Evolutionary conservation across 495 filamentous ascomycete genomes (phyloP).

Genomic region (Neurospora sp.): DNA sequence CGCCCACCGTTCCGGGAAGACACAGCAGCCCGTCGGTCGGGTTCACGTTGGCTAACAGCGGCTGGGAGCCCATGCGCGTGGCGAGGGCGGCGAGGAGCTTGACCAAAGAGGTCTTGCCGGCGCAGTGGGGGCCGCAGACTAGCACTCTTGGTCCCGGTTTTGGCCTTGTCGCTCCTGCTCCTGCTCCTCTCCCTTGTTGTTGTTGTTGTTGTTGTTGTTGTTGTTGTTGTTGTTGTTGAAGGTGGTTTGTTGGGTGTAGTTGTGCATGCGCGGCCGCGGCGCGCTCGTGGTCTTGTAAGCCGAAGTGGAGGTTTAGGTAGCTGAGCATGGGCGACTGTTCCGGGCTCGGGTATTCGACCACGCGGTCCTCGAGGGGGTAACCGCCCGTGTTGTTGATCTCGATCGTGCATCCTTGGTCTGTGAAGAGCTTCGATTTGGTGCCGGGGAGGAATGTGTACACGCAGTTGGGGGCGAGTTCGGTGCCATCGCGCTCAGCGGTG

Average conservation of each 20-base stretch:
- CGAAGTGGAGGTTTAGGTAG: constrained; percentile 82
- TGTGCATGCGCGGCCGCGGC: constrained; percentile 28
- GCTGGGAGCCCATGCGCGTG: constrained; percentile 63
- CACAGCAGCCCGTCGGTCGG: constrained; percentile 76
- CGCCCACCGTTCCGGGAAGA: constrained; percentile 76
- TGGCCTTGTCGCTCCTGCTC: neutral
- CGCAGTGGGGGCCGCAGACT: constrained; percentile 69
- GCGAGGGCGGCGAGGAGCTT: constrained; percentile 78
- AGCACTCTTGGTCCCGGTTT: constrained; percentile 67
- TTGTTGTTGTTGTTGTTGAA: neutral
- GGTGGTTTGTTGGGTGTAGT: neutral
- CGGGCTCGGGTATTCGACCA: constrained; percentile 53
- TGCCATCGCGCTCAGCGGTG: constrained; percentile 91
- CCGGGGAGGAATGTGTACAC: constrained; percentile 78
- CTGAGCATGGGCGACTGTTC: constrained; percentile 78
- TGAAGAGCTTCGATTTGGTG: constrained; percentile 78
- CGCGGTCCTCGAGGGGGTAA: constrained; percentile 34
- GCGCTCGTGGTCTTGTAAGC: constrained; percentile 54
- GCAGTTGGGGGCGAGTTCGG: constrained; percentile 74
- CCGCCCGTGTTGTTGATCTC: constrained; percentile 44
- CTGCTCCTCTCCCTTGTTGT: neutral
- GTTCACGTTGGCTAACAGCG: constrained; percentile 78
- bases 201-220: neutral
- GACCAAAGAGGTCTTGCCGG: constrained; percentile 76
- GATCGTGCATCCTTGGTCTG: constrained; percentile 79